These are phyloP conservation scores for Scutellaria barbata DNA, from an alignment of 257 asterid genomes.

Conservation along the genomic window DNA sequence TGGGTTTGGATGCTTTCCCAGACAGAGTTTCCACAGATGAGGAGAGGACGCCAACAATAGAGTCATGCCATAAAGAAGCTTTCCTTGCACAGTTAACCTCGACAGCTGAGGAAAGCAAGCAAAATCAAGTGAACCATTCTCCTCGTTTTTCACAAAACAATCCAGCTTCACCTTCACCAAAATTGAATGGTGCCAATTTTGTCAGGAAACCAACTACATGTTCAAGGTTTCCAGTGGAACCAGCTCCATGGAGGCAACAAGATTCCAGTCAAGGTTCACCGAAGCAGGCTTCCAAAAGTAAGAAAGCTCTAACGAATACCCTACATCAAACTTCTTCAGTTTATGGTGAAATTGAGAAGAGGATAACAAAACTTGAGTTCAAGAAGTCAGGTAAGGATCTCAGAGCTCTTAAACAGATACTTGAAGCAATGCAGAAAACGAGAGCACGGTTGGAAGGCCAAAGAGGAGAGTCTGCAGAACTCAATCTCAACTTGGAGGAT, in stretches of 20 bases:
- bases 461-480: slow-evolving; percentile 46
- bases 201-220: slow-evolving; percentile 43
- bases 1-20: slow-evolving; percentile 87
- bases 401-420: slow-evolving; percentile 92
- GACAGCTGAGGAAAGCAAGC: slow-evolving; percentile 43
- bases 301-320: slow-evolving; percentile 44
- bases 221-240: slow-evolving; percentile 77
- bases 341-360: slow-evolving; percentile 82
- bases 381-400: slow-evolving; percentile 83
- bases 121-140: slow-evolving; percentile 41
- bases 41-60: slow-evolving; percentile 40
- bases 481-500: slow-evolving; percentile 36
- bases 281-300: slow-evolving; percentile 45
- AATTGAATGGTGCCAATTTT: slow-evolving; percentile 37
- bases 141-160: slow-evolving; percentile 46
- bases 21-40: slow-evolving; percentile 46
- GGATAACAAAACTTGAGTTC: slow-evolving; percentile 81
- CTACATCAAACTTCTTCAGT: slow-evolving; percentile 58
- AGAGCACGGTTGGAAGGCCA: slow-evolving; percentile 54
- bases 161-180: slow-evolving; percentile 54
- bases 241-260: slow-evolving; percentile 83
- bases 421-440: slow-evolving; percentile 84
- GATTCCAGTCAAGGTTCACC: slow-evolving; percentile 49
- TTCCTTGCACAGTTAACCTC: slow-evolving; percentile 38
- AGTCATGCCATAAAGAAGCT: slow-evolving; percentile 42